Evolutionary conservation across 73 alveolate genomes (phyloP), one percentile per base, ranked within the genome.

Genomic region (Paramecium biaurelia): DNA sequence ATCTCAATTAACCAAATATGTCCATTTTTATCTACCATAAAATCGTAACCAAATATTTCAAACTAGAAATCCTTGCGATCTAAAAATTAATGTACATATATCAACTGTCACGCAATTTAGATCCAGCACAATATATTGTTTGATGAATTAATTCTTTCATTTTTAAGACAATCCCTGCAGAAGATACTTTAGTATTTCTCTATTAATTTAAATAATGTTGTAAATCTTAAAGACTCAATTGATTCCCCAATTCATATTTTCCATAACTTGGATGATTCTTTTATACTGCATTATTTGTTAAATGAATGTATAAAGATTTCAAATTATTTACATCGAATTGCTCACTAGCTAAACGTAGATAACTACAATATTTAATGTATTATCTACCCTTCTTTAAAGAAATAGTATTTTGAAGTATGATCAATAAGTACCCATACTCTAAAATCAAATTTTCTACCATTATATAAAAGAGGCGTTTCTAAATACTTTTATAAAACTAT

Each of bases 201-300:
- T 85, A 28, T 12, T 23, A 76, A 24, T 47, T 37, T 24, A 85
- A 23, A 84, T 94, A 95, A 10, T 76, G 86, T 53, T 94, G 89
- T 24, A 95, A 85, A 45, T 92, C 72, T 5, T 85, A 74, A 32
- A 86, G 92, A 37, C 96, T 89, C 67, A 95, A 59, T 47, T 94
- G 92, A 82, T 93, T 95, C 41, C 99, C 99, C 47, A 92, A 95
- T 79, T 96, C 99, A 74, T 84, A 94, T 57, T 93, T 84, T 3
- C 99, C 99, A 87, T 96, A 96, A 9, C 85, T 76, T 26, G 89
- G 85, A 34, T 96, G 92, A 85, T 84, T 85, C 74, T 95, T 96
- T 72, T 96, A 94, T 1, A 96, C 93, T 12, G 97, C 97, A 79
- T 96, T 93, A 70, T 96, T 96, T 9, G 99, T 96, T n/a, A 96